Evolutionary conservation across 176 grass and related monocot species (phyloP), one percentile per base, ranked within the genome.

Genomic region (Rhipidocladum racemiflorum): DNA sequence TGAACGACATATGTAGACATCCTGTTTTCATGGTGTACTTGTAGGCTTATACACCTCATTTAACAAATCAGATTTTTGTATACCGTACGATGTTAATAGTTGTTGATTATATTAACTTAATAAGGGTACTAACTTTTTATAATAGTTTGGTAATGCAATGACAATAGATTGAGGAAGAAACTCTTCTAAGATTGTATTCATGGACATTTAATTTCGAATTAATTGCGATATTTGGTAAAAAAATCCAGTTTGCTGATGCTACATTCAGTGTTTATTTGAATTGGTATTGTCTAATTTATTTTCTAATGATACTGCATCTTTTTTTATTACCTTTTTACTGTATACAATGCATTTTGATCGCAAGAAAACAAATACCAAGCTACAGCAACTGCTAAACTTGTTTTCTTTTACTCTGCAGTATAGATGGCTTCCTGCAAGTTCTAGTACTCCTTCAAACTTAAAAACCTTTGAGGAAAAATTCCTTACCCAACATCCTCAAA

Each of bases 401-500:
- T 49, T 55, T 80, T 45, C 29, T 5, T 75, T 82, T 79, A 78
- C 65, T 72, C 30, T 95, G 72, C 92, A 99, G 96, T 99, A 99
- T 85, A 91, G 85, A 88, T 99, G 90, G 84, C 96, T 99, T 87
- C 90, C 96, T 72, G 75, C 75, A 90, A 99, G 87, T 57, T 91
- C 91, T 24, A 80, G 85, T 72, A 85, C 75, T 84, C 55, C 80
- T 49, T 75, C 88, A 35, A 94, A 80, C 67, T 61, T 62, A 65
- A 95, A 93, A 87, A 79, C 89, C 65, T 99, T 95, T 20, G 96
- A 95, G 75, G 92, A 92, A 74, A 99, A 88, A 77, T 99, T 95
- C 80, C 84, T 99, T 68, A 85, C 81, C 23, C 92, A 88, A 78
- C 89, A 99, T 46, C 87, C 92, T 78, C 90, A 98, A 82, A 88